Base-by-base conservation (phyloP, 2,329 filamentous ascomycete genomes). In the Penicillium sp. region DNA sequence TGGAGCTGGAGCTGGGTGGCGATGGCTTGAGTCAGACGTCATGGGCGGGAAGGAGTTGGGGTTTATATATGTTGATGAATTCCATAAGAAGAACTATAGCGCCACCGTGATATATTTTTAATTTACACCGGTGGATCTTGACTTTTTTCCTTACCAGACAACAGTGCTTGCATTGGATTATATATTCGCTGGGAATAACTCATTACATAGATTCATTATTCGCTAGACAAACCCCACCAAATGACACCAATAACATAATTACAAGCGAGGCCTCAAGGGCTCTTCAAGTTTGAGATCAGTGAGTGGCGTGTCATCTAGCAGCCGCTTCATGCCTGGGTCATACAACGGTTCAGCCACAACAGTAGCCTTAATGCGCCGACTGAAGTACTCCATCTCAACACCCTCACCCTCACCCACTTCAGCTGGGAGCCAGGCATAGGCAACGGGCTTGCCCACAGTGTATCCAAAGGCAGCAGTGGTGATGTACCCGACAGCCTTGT, bases 351-450 rank as follows among this genome's bases (percentile, higher is more conserved):
- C 75, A 1, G 61, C 44, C 0, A 64, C 60, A 1, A 81, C 71
- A 2, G 75, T 79, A 0, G 77, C 78, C 33, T 50, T 48, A 35
- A 80, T 70, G 8, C 66, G 64, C 40, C 59, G 62, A 3, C 76
- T 75, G 56, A 82, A 81, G 51, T 82, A 82, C 48, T 79, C 76
- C 39, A 82, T 67, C 51, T 80, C 75, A 0, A 81, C 74, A 0
- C 48, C 39, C 2, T 70, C 65, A 0, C 76, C 76, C 29, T 75
- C 69, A 0, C 36, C 40, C 2, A 79, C 51, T 2, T 47, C 50
- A 8, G 56, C 64, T 0, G 76, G 76, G 9, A 82, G 57, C 62
- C 75, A 79, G 0, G 76, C 72, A 53, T 75, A 80, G 0, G 75
- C 77, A 9, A 80, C 65, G 0, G 78, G 77, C 55, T 74, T 78